Percentiles rank a stretch among this genome's conserved stretches.
These are phyloP conservation scores for Lyophyllum atratum DNA, from an alignment of 768 basidiomycete genomes.

Conservation along the genomic window DNA sequence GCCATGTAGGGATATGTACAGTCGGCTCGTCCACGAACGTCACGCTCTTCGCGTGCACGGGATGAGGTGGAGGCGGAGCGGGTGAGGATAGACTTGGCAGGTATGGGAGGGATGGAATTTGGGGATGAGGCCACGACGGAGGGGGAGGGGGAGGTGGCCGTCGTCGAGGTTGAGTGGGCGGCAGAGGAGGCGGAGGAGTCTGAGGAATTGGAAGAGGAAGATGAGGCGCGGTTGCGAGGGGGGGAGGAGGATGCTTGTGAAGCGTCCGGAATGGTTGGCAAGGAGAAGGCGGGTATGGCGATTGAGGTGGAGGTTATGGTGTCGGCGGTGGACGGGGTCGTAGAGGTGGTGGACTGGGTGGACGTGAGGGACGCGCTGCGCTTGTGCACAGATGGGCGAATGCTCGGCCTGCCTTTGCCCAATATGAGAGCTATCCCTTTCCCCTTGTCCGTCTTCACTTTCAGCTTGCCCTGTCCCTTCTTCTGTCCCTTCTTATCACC, in stretches of 20 bases:
- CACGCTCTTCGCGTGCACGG: slow-evolving; percentile 50
- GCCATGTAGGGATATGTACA: slow-evolving; percentile 43
- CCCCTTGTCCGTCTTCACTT: slow-evolving; percentile 4
- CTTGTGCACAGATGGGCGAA: slow-evolving; percentile 6
- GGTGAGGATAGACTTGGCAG: slow-evolving; percentile 57
- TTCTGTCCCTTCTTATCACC: slow-evolving; percentile 8
- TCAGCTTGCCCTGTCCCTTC: neutral
- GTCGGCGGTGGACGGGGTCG: neutral
- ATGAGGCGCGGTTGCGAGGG: slow-evolving; percentile 14
- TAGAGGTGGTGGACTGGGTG: slow-evolving; percentile 16
- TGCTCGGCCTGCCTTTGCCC: slow-evolving; percentile 5
- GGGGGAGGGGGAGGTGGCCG: slow-evolving; percentile 19
- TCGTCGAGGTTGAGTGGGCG: slow-evolving; percentile 10
- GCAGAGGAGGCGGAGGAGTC: slow-evolving; percentile 11
- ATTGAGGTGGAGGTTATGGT: neutral
- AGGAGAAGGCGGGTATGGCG: neutral
- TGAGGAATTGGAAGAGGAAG: slow-evolving; percentile 17
- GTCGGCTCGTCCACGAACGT: slow-evolving; percentile 72
- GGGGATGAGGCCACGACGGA: slow-evolving; percentile 23
- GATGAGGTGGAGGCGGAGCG: slow-evolving; percentile 50
- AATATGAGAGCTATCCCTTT: slow-evolving; percentile 11
- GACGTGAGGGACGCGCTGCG: slow-evolving; percentile 20
- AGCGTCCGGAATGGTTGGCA: slow-evolving; percentile 12
- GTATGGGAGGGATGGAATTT: slow-evolving; percentile 7
- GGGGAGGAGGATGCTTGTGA: neutral